Conservation (phyloP, 805 yeast genomes). For the Yamadazyma takamatsuzukensis region DNA sequence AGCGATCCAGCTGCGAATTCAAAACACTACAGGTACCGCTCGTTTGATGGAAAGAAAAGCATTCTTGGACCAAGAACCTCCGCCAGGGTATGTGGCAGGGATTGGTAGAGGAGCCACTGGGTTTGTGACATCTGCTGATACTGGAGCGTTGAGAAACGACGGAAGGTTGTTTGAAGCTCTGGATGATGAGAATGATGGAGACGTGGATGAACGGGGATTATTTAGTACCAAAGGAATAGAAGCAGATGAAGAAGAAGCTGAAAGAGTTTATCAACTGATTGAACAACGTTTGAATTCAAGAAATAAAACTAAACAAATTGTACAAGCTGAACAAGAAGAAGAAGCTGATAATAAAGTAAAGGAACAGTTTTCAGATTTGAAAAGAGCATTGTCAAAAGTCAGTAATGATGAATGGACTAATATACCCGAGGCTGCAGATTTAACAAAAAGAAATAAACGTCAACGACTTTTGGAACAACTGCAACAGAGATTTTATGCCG, state of each 20-base stretch:
- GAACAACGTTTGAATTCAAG: conserved; percentile 47
- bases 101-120: conserved; percentile 95
- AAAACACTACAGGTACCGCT: conserved; percentile 1
- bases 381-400: conserved; percentile 55
- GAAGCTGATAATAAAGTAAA: conserved; percentile 15
- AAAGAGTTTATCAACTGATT: conserved; percentile 58
- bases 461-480: conserved; percentile 57
- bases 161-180: conserved; percentile 25
- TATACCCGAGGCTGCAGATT: conserved; percentile 85
- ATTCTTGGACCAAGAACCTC: conserved; percentile 82
- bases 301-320: conserved; percentile 5
- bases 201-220: conserved; percentile 27
- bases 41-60: conserved; percentile 49
- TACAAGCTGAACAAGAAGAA: conserved; percentile 13
- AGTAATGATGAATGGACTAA: conserved; percentile 73
- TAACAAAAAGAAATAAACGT: conserved; percentile 77
- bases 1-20: conserved; percentile 3
- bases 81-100: conserved; percentile 88
- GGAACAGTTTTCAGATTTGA: conserved; percentile 62
- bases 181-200: conserved; percentile 27
- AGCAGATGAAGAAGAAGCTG: conserved; percentile 77
- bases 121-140: conserved; percentile 79
- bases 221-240: conserved; percentile 24
- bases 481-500: conserved; percentile 72
- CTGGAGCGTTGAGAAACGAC: conserved; percentile 40